Evolutionary conservation across 352 stramenopile genomes (phyloP).

Genomic region (Globisporangium spiculum): DNA sequence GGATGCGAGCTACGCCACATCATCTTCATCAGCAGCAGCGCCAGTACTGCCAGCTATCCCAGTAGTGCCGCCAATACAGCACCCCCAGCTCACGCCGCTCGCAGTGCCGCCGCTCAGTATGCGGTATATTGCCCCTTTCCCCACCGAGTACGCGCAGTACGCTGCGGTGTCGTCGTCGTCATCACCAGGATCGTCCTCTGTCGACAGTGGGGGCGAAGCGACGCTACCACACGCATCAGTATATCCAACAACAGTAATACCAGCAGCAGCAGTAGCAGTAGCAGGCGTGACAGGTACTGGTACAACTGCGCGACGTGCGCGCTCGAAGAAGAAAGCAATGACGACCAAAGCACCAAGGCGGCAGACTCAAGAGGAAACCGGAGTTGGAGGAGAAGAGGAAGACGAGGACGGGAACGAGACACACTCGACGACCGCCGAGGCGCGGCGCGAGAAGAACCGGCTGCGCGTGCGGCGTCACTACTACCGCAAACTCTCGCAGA

Average conservation of each 20-base stretch:
- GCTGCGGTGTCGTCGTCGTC: constrained; percentile 9
- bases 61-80: background rate
- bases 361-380: background rate
- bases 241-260: background rate
- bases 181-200: constrained; percentile 15
- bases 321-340: background rate
- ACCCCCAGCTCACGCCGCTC: background rate
- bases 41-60: background rate
- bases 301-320: background rate
- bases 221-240: background rate
- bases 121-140: background rate
- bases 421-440: constrained; percentile 6
- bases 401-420: background rate
- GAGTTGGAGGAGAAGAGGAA: background rate
- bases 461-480: constrained; percentile 23
- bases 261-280: background rate
- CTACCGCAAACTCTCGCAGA: constrained; percentile 20
- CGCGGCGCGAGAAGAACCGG: constrained; percentile 20
- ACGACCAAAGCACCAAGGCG: background rate
- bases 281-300: background rate
- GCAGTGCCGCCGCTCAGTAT: background rate
- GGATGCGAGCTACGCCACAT: background rate
- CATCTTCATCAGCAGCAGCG: background rate
- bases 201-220: constrained; percentile 10
- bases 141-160: background rate